Evolutionary conservation across 257 asterid genomes (phyloP).

Genomic region (Parsonsia alboflavescens): DNA sequence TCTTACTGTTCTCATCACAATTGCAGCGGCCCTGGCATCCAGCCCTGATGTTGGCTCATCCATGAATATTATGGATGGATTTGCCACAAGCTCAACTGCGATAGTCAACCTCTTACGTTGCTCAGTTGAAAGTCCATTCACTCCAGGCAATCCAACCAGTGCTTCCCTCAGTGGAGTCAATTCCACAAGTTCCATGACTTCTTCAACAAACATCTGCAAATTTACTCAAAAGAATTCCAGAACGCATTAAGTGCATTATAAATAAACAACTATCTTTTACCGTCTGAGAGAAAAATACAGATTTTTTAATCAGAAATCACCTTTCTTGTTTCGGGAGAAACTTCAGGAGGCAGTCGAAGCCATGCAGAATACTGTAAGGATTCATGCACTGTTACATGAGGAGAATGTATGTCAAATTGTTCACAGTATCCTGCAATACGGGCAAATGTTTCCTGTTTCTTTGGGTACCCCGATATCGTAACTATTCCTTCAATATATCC

Average conservation of each 20-base stretch:
- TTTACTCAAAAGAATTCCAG: neutral
- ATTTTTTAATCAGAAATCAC: constrained; percentile 24
- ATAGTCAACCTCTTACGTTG: constrained; percentile 84
- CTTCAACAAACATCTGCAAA: constrained; percentile 68
- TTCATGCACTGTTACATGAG: constrained; percentile 73
- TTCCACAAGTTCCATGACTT: constrained; percentile 83
- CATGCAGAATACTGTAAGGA: constrained; percentile 77
- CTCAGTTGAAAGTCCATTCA: constrained; percentile 74
- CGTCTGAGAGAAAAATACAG: neutral
- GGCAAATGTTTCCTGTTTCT: constrained; percentile 81
- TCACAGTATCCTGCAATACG: constrained; percentile 84
- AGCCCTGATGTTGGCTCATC: constrained; percentile 94
- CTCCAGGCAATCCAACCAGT: constrained; percentile 79
- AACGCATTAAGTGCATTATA: neutral
- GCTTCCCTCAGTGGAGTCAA: constrained; percentile 53
- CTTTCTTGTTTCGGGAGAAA: constrained; percentile 48
- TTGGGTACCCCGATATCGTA: constrained; percentile 66
- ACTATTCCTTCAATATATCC: constrained; percentile 70
- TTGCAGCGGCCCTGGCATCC: constrained; percentile 90
- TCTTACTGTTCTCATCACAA: constrained; percentile 92
- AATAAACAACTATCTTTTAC: neutral
- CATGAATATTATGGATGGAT: constrained; percentile 89
- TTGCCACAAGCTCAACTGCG: constrained; percentile 82
- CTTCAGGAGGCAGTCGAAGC: constrained; percentile 70
- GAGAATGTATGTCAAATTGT: constrained; percentile 79